Percentiles rank a stretch among this genome's conserved stretches.
Evolutionary conservation across 805 yeast genomes (phyloP).

Genomic region (Saccharomyces mikatae): DNA sequence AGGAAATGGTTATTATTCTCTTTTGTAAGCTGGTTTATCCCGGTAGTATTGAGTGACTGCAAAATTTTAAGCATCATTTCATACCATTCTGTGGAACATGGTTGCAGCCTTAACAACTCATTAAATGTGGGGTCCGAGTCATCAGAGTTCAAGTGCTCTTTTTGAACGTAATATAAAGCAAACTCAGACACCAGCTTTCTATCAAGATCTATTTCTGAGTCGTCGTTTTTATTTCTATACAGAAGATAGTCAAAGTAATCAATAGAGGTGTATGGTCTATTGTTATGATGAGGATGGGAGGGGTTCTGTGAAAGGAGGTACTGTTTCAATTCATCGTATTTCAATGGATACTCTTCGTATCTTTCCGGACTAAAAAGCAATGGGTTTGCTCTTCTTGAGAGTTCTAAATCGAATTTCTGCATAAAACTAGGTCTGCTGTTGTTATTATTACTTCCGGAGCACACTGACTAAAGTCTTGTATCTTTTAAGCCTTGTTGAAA

Average conservation of each 20-base stretch:
- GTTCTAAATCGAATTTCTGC: conserved; percentile 5
- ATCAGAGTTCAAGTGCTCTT: conserved; percentile 6
- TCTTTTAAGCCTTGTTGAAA: not conserved
- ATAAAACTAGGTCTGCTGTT: not conserved
- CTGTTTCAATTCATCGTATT: conserved; percentile 21
- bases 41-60: conserved; percentile 16
- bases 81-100: conserved; percentile 15
- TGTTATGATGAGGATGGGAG: not conserved
- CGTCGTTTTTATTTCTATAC: conserved; percentile 9
- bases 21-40: conserved; percentile 5
- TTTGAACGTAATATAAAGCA: conserved; percentile 21
- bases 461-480: not conserved
- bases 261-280: conserved; percentile 14
- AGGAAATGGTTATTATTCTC: conserved; percentile 1
- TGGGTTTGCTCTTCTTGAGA: conserved; percentile 25
- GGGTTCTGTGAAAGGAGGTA: conserved; percentile 13
- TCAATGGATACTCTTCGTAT: conserved; percentile 24
- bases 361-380: conserved; percentile 17
- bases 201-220: conserved; percentile 20
- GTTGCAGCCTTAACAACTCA: conserved; percentile 7
- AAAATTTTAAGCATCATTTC: conserved; percentile 12
- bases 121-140: conserved; percentile 5
- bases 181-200: conserved; percentile 25
- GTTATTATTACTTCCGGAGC: not conserved
- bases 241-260: conserved; percentile 23